Evolutionary conservation across 2,329 filamentous ascomycete genomes (phyloP).

Genomic region (Trichoderma aggressivum): DNA sequence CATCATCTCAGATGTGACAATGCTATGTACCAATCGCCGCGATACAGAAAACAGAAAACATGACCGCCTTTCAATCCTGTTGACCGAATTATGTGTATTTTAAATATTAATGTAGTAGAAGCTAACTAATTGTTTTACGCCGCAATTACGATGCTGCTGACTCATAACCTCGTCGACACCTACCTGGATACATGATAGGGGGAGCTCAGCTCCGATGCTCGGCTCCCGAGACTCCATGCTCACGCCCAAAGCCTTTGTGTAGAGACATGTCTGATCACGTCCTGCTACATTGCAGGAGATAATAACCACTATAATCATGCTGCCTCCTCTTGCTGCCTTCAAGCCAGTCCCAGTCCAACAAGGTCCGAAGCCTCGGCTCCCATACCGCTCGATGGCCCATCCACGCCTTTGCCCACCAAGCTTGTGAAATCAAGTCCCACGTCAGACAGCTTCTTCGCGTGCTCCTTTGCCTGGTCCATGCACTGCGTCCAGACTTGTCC

Average conservation of each 20-base stretch:
- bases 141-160: neutral
- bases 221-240: neutral
- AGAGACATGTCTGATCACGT: neutral
- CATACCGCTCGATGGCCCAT: constrained; percentile 27
- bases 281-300: neutral
- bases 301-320: neutral
- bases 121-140: neutral
- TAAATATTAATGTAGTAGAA: neutral
- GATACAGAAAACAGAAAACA: neutral
- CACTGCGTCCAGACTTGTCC: constrained; percentile 78
- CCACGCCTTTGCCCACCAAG: constrained; percentile 63
- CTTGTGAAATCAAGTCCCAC: constrained; percentile 89
- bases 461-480: constrained; percentile 74
- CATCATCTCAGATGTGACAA: neutral
- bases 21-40: neutral
- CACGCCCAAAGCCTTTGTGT: neutral
- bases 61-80: neutral
- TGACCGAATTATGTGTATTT: neutral
- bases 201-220: neutral
- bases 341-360: constrained; percentile 32
- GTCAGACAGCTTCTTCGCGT: constrained; percentile 75
- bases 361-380: constrained; percentile 17
- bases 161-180: neutral
- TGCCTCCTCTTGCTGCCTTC: neutral
- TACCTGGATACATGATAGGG: neutral